Evolutionary conservation across 805 yeast species (phyloP).

Genomic region (Candida suzukii): DNA sequence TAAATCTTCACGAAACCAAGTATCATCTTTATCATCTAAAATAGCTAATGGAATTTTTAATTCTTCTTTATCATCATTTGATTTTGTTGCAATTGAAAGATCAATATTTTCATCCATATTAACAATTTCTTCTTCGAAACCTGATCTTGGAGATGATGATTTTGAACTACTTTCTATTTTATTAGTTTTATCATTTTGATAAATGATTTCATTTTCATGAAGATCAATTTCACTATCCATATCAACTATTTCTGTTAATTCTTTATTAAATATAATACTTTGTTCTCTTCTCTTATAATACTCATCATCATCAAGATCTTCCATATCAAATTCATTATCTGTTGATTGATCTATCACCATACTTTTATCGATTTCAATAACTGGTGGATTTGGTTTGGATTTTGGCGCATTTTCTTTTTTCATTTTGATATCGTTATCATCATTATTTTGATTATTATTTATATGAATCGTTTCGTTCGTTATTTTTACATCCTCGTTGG

Average conservation of each 20-base stretch:
- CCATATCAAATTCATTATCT: neutral
- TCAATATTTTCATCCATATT: constrained; percentile 10
- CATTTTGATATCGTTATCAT: too few relatives aligned
- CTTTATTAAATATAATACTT: neutral
- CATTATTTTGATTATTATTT: neutral
- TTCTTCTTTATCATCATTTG: constrained; percentile 17
- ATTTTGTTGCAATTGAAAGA: neutral
- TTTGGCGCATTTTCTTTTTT: too few relatives aligned
- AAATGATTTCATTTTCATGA: neutral
- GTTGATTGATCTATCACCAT: neutral
- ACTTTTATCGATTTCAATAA: too few relatives aligned
- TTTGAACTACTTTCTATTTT: too few relatives aligned
- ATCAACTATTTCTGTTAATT: neutral
- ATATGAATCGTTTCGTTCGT: neutral
- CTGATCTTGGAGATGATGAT: too few relatives aligned
- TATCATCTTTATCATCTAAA: constrained; percentile 18
- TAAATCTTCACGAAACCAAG: constrained; percentile 19
- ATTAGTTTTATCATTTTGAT: too few relatives aligned
- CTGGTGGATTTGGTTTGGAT: too few relatives aligned
- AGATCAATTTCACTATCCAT: neutral
- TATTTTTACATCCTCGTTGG: neutral
- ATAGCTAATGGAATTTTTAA: constrained; percentile 37
- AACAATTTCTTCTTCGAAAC: neutral
- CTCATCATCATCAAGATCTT: neutral
- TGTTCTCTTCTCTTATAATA: neutral